These are phyloP conservation scores for Tarenaya hassleriana DNA, from an alignment of 345 rosid species.

Conservation along the genomic window DNA sequence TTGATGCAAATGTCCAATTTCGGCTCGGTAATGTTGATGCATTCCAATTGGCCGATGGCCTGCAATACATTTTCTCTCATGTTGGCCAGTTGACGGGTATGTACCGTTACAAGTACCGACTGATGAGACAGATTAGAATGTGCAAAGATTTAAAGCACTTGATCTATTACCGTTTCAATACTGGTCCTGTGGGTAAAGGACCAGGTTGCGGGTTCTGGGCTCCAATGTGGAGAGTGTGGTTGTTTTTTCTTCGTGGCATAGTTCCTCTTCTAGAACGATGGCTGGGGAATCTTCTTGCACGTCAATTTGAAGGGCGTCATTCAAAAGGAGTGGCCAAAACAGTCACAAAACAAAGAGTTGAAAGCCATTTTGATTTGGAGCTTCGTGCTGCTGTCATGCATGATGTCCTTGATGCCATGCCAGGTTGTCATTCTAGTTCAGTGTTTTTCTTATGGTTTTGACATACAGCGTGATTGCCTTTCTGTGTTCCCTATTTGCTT, in stretches of 20 bases:
- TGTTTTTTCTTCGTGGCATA: constrained; percentile 81
- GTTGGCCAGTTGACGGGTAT: constrained; percentile 99
- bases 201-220: constrained; percentile 99
- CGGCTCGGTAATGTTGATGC: constrained; percentile 99
- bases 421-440: constrained; percentile 47
- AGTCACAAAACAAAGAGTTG: constrained; percentile 84
- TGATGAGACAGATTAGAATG: constrained; percentile 98
- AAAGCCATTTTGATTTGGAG: constrained; percentile 85
- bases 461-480: constrained; percentile 7
- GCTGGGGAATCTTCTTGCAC: constrained; percentile 73
- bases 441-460: not conserved
- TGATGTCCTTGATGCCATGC: constrained; percentile 99
- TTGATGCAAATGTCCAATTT: constrained; percentile 97
- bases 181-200: constrained; percentile 98
- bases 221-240: constrained; percentile 99
- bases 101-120: constrained; percentile 93
- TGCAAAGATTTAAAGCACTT: constrained; percentile 96
- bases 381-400: constrained; percentile 93
- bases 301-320: constrained; percentile 82
- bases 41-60: constrained; percentile 93
- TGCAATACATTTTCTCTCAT: constrained; percentile 94
- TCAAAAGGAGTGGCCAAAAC: constrained; percentile 90
- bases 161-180: constrained; percentile 93
- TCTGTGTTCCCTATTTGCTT: constrained; percentile 11
- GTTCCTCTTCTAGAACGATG: constrained; percentile 78